phyloP scores from a whole-genome alignment of 768 basidiomycete genomes.

The Gautieria morchelliformis region DNA sequence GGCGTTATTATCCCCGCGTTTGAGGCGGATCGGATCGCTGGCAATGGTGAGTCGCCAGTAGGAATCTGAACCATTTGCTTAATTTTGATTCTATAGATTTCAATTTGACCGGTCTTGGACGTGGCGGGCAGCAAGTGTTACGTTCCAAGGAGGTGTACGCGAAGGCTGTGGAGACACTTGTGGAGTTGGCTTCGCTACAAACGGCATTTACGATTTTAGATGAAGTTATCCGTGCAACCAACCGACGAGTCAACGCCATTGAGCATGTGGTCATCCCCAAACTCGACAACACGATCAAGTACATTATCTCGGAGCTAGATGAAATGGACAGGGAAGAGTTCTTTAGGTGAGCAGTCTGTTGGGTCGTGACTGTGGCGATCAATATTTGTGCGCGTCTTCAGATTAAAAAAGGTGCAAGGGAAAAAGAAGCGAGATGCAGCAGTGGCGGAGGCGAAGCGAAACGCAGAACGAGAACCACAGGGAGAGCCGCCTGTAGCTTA shows the following conservation, averaged over 20 bases:
- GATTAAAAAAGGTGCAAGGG: slow-evolving; percentile 93
- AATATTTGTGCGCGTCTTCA: slow-evolving; percentile 20
- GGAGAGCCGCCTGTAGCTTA: slow-evolving; percentile 3
- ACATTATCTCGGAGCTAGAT: slow-evolving; percentile 94
- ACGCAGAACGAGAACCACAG: slow-evolving; percentile 9
- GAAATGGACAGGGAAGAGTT: slow-evolving; percentile 98
- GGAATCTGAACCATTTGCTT: background rate
- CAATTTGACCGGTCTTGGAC: slow-evolving; percentile 91
- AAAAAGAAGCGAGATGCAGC: slow-evolving; percentile 88
- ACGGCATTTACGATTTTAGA: slow-evolving; percentile 98
- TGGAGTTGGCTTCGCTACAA: slow-evolving; percentile 93
- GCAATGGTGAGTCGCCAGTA: slow-evolving; percentile 49
- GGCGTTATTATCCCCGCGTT: slow-evolving; percentile 95
- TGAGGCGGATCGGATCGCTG: slow-evolving; percentile 78
- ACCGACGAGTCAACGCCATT: slow-evolving; percentile 96
- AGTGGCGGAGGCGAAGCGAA: slow-evolving; percentile 18
- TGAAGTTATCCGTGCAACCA: slow-evolving; percentile 98
- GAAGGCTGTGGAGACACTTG: slow-evolving; percentile 93
- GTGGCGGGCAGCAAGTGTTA: slow-evolving; percentile 93
- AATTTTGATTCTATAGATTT: slow-evolving; percentile 49
- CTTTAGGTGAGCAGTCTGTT: slow-evolving; percentile 51
- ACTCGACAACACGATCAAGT: slow-evolving; percentile 95
- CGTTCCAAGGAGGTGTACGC: slow-evolving; percentile 96
- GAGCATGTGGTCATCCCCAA: slow-evolving; percentile 95
- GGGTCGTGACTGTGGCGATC: background rate